Base-by-base conservation (phyloP, 306 rosid genomes). In the Trichosanthes truncata region DNA sequence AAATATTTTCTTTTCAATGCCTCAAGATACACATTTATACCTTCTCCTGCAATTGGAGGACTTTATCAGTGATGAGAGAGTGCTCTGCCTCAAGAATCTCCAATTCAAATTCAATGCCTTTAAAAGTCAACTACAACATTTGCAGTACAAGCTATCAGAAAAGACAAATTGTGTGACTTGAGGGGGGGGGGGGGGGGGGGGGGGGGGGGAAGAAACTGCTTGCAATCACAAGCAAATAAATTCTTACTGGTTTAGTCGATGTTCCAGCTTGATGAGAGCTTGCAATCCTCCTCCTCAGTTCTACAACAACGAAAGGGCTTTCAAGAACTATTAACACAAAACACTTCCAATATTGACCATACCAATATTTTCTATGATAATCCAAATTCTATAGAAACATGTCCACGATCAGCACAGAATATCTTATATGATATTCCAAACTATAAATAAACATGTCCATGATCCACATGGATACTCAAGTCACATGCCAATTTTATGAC, bases 11-110 rank as follows among this genome's bases (percentile, higher is more conserved):
- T 41, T 23, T 21, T 25, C 21, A 40, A 68, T 2, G 38, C 21
- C 60, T 48, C 59, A 48, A 68, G 18, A 40, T 26, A 25, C 15
- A 8, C 23, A 48, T 48, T 45, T 48, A 15, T 48, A 5, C 99
- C 89, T 89, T 86, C 60, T 87, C 96, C 72, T 89, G 93, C 84
- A 89, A 74, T 78, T 83, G 90, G 33, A 81, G 80, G 72, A 95
- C 85, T 89, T 93, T 93, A 83, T 93, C 92, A 75, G 85, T 83
- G 59, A 86, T 49, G 31, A 87, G 78, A 74, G 93, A 81, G 82
- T 82, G 90, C 81, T 95, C 98, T 29, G 90, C 97, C 87, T 90
- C 99, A 52, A 93, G 90, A 67, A 90, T 88, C 88, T 93, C 96
- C 79, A 86, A 81, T 78, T 92, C 97, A 84, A 95, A 85, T 83